Evolutionary conservation across 169 alveolate genomes (phyloP).

Genomic region (Plasmodium berghei): DNA sequence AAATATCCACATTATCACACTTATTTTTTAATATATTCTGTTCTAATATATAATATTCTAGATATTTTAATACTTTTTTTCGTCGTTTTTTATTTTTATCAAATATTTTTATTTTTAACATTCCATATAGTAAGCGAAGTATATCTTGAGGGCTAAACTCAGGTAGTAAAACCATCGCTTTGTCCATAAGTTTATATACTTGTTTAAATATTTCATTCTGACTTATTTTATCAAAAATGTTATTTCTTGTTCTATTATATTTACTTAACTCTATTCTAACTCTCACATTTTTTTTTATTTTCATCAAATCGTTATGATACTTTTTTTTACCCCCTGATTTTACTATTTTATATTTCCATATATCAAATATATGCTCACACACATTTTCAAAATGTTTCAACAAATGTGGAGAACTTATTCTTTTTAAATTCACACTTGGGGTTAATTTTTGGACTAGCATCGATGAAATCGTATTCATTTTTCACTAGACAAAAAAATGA

Average conservation of each 20-base stretch:
- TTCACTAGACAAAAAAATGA: background rate
- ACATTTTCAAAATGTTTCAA: constrained; percentile 73
- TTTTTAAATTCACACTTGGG: constrained; percentile 57
- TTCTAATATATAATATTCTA: constrained; percentile 44
- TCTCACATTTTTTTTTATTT: constrained; percentile 1
- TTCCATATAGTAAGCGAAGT: constrained; percentile 30
- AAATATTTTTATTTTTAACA: constrained; percentile 36
- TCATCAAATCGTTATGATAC: background rate
- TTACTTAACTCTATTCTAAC: background rate
- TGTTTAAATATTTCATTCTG: constrained; percentile 25
- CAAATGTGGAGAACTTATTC: constrained; percentile 51
- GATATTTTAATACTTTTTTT: constrained; percentile 20
- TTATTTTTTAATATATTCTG: background rate
- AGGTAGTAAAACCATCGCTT: constrained; percentile 47
- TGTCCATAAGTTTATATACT: constrained; percentile 39
- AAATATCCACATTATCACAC: constrained; percentile 8
- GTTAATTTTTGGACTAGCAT: constrained; percentile 17
- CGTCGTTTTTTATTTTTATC: constrained; percentile 23
- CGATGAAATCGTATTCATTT: constrained; percentile 22
- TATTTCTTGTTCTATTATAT: background rate
- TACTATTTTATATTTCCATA: constrained; percentile 6
- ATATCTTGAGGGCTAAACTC: constrained; percentile 68
- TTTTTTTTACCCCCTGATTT: background rate
- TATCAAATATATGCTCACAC: constrained; percentile 64
- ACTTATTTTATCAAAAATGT: background rate